Evolutionary conservation across 495 filamentous ascomycete genomes (phyloP), one percentile per base, ranked within the genome.

Genomic region (Acidiella bohemica): DNA sequence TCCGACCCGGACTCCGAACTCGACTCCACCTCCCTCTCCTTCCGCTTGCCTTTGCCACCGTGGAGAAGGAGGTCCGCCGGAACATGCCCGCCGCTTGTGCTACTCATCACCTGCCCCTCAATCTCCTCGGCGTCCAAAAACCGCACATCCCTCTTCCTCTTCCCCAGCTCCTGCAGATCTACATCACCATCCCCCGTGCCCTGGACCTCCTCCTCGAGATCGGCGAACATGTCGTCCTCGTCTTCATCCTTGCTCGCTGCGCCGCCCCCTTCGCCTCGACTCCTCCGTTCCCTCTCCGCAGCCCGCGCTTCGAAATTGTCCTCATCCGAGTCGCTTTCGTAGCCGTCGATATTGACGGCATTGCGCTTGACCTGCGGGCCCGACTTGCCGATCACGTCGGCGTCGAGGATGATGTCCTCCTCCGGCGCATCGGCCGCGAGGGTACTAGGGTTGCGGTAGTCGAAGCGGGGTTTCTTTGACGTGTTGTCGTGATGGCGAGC

Each of bases 331-430:
- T 99, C 90, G 0, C 79, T 88, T 39, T 95, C 88, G 62, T 96
- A 96, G 2, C 92, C 90, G 53, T 96, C 90, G 21, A 97, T 75
- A 46, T 95, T 93, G 23, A 97, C 76, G 2, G 86, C 90, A 50
- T 84, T 81, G 41, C 90, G 84, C 53, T 93, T 93, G 0, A 80
- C 77, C 31, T 78, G 75, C 26, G 75, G 67, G 0, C 76, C 80
- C 12, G 77, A 67, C n/a, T 75, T 76, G 26, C 88, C 88, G 44
- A 96, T 93, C 36, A 93, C 86, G 52, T 95, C 90, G 10, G 84
- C 83, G 27, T 93, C 87, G 12, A 93, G 72, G 17, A 84, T 71
- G 3, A 80, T 68, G 50, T 86, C 83, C 23, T 88, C 83, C 44
- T 88, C 83, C 2, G 68, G 71, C 1, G 72, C 82, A 46, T 80